These are phyloP conservation scores for Actinidia chinensis DNA, from an alignment of 179 eudicot genomes.

Conservation along the genomic window DNA sequence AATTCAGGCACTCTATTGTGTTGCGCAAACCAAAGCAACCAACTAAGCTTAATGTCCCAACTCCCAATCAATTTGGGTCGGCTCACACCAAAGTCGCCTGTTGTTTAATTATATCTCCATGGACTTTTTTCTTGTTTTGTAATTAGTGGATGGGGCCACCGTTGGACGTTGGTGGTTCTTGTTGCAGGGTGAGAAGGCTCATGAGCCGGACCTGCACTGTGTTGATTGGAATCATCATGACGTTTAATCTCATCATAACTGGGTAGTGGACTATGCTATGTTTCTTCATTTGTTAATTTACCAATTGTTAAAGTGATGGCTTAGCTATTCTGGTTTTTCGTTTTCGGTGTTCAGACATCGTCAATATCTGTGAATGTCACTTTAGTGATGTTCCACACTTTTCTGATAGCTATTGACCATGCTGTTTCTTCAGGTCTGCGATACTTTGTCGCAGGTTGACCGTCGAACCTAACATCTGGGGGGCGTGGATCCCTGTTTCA, in stretches of 20 bases:
- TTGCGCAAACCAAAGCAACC: too few species aligned
- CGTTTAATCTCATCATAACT: constrained; percentile 76
- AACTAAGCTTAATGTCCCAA: too few species aligned
- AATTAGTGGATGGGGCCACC: neutral
- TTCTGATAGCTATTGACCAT: neutral
- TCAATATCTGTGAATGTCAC: neutral
- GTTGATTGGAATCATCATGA: constrained; percentile 98
- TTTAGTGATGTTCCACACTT: neutral
- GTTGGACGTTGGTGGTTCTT: constrained; percentile 1
- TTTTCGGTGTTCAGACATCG: neutral
- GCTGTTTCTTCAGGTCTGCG: constrained; percentile 70
- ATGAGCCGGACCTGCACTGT: constrained; percentile 94
- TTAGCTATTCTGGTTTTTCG: too few species aligned
- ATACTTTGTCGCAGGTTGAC: constrained; percentile 79
- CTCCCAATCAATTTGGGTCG: too few species aligned
- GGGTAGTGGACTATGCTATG: constrained; percentile 50
- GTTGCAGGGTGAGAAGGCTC: constrained; percentile 90
- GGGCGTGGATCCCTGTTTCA: constrained; percentile 83
- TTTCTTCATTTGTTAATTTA: neutral
- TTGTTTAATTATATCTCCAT: neutral
- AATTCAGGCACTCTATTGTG: neutral
- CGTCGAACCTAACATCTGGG: constrained; percentile 80
- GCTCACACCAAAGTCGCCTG: too few species aligned
- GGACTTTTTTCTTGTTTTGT: neutral
- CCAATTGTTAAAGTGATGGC: neutral